Evolutionary conservation across 768 basidiomycete genomes (phyloP), one percentile per base, ranked within the genome.

Genomic region (Pulveroboletus sp.): DNA sequence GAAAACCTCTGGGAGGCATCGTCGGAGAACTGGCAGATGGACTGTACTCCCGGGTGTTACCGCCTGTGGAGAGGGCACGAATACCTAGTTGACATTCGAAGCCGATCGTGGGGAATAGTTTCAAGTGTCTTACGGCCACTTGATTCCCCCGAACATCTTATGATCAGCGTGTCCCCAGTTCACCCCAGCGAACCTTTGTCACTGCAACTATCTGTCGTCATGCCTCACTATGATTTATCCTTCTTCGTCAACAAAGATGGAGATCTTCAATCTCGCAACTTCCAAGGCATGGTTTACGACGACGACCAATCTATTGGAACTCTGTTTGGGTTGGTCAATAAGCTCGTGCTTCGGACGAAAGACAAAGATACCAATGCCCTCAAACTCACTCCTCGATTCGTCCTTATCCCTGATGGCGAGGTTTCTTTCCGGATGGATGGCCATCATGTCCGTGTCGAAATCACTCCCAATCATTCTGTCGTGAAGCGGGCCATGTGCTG

Each of bases 211-310:
- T 59, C 51, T 1, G 61, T 71, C 29, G 41, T 60, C 2, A 56
- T 80, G 5, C 75, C 74, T 17, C 69, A 72, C 13, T 72, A 70
- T 40, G 57, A 60, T 4, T 59, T 79, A 5, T 62, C 68, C 0
- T 79, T 80, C 40, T 69, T 67, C 36, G 23, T 76, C 25, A 64
- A 69, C 17, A 39, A 58, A 1, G 58, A 56, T 4, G 55, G 60
- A 9, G 55, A 64, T 13, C 56, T 79, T 21, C 69, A 75, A 46
- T 77, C 71, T 29, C 61, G 44, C 12, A 73, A 74, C 33, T 59
- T 76, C 31, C 66, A 68, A 6, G 67, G 61, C 16, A 76, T 75
- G 67, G 58, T 72, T 13, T 61, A 77, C 13, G 74, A 77, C 40
- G 2, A 41, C 2, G 41, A 62, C 27, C 79, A 79, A 49, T 75